Base-by-base conservation (phyloP, 176 grass and related monocot species). In the Oryza glumipatula region DNA sequence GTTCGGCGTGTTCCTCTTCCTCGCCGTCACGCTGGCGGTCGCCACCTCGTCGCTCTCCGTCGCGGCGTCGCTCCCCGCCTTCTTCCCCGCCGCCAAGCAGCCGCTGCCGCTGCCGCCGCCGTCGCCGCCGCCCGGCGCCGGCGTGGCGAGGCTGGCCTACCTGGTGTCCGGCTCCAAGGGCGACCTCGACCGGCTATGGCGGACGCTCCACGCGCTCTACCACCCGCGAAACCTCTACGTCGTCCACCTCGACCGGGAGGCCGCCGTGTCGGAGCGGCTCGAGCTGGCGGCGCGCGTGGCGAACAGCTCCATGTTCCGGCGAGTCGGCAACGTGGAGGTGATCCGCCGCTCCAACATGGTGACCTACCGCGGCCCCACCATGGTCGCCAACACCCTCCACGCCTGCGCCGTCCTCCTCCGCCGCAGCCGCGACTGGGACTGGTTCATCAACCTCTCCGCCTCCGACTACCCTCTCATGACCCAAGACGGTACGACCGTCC, bases 361-460 rank as follows among this genome's bases (percentile, higher is more conserved):
- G 2, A 99, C 96, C 14, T 99, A 99, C 81, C 77, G 96, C 0
- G 96, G 96, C 0, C 93, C 96, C 10, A 99, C 96, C 10, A 99
- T 99, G 96, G 96, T 99, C 2, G 70, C 96, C 48, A 99, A 94
- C 54, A 99, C 96, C 19, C 92, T 99, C 24, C 96, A 99, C 64
- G 91, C 96, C 30, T 94, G 91, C 56, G 96, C 96, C 44, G 64
- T 99, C 33, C 93, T 99, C 21, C 93, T 96, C 70, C 91, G 89
- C 43, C 87, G 87, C 49, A 89, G 85, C 73, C 85, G 81, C 21
- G 24, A 77, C 16, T 98, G 96, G 96, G 96, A 98, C 82, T 98
- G 96, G 93, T 98, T 95, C 82, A 98, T 98, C 85, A 98, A 98
- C 80, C 96, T 98, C 83, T 95, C 93, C 38, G 96, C 93, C 30